Evolutionary conservation across 805 yeast genomes (phyloP).

Genomic region (Pichia heedii): DNA sequence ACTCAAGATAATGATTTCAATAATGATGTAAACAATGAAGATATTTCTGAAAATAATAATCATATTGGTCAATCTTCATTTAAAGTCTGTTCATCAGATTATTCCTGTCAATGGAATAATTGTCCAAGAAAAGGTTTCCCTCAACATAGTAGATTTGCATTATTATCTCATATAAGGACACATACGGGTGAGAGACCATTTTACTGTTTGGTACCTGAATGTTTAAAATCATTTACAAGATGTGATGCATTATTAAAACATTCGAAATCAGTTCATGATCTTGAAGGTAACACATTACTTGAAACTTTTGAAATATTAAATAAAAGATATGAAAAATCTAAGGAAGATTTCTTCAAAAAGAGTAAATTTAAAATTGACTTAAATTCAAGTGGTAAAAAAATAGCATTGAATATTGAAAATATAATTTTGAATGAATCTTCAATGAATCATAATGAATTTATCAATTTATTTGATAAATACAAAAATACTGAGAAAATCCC

Average conservation of each 20-base stretch:
- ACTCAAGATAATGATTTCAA: no score
- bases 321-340: neutral
- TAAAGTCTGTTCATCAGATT: constrained; percentile 19
- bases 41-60: neutral
- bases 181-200: constrained; percentile 65
- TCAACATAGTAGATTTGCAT: constrained; percentile 48
- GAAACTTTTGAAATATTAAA: constrained; percentile 16
- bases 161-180: constrained; percentile 52
- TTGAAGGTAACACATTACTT: constrained; percentile 23
- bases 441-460: constrained; percentile 8
- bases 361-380: constrained; percentile 4
- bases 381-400: constrained; percentile 3
- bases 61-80: no score
- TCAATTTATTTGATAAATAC: constrained; percentile 6
- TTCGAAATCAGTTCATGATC: constrained; percentile 50
- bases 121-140: constrained; percentile 44
- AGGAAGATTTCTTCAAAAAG: constrained; percentile 5
- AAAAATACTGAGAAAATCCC: constrained; percentile 4
- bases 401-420: constrained; percentile 2
- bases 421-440: constrained; percentile 3
- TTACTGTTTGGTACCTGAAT: constrained; percentile 58
- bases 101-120: constrained; percentile 53
- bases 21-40: no score
- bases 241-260: constrained; percentile 60
- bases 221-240: constrained; percentile 49